Evolutionary conservation across 1,284 basidiomycete species (phyloP).

Genomic region (Earliella scabrosa): DNA sequence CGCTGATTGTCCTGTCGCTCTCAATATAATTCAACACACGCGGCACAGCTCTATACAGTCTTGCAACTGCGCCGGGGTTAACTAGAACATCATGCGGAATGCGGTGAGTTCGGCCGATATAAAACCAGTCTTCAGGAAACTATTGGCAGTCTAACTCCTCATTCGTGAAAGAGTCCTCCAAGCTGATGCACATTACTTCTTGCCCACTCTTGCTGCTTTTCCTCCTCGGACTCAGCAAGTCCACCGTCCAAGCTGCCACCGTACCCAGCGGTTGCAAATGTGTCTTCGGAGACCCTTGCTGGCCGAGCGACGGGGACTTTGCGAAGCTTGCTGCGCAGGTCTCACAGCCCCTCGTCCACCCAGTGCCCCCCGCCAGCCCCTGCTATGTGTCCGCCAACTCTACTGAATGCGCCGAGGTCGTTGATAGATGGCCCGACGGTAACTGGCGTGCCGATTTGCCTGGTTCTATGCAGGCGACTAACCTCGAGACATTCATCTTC

Average conservation of each 20-base stretch:
- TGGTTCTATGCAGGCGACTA: conserved; percentile 44
- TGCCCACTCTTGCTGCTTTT: not conserved
- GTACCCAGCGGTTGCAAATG: conserved; percentile 16
- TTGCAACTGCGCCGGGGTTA: no score
- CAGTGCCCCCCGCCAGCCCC: conserved; percentile 40
- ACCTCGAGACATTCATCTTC: conserved; percentile 45
- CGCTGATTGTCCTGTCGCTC: no score
- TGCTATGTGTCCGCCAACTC: conserved; percentile 40
- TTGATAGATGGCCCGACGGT: conserved; percentile 35
- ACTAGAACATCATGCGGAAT: no score
- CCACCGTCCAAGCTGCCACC: no score
- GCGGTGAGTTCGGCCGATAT: no score
- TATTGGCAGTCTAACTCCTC: no score
- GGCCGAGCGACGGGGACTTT: conserved; percentile 44
- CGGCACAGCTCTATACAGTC: no score
- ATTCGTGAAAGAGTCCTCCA: no score
- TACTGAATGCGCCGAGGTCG: conserved; percentile 40
- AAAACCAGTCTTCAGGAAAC: no score
- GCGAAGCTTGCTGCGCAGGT: conserved; percentile 36
- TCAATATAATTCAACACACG: no score
- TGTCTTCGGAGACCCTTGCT: conserved; percentile 41
- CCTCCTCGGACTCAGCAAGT: not conserved
- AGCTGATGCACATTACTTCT: no score
- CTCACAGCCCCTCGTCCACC: conserved; percentile 43
- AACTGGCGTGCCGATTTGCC: conserved; percentile 45